Evolutionary conservation across 768 basidiomycete genomes (phyloP).

Genomic region (Pleurotus ostreatus): DNA sequence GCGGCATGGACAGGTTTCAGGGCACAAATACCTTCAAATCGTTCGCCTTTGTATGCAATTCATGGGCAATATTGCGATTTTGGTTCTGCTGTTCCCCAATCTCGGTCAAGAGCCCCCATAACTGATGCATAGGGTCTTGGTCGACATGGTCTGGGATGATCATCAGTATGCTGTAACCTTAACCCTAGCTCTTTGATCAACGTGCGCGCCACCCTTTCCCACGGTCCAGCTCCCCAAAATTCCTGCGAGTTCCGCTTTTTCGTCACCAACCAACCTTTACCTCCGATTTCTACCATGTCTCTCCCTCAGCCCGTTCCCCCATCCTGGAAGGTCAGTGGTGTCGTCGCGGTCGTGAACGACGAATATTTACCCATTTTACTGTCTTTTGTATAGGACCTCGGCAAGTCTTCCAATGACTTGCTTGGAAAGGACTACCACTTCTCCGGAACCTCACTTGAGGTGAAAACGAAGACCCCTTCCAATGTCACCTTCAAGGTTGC

Average conservation of each 20-base stretch:
- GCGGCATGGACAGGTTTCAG: background rate
- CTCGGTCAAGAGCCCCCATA: constrained; percentile 70
- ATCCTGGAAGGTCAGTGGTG: constrained; percentile 82
- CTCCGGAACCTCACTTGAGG: constrained; percentile 67
- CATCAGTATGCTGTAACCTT: constrained; percentile 29
- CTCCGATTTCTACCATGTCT: constrained; percentile 56
- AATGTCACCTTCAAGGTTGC: constrained; percentile 92
- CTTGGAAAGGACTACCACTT: constrained; percentile 91
- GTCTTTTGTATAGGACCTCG: constrained; percentile 62
- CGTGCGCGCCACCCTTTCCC: constrained; percentile 4
- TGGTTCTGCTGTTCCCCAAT: constrained; percentile 80
- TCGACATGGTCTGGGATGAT: constrained; percentile 46
- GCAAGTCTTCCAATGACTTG: constrained; percentile 96
- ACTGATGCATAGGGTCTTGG: constrained; percentile 51
- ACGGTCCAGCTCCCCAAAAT: constrained; percentile 3
- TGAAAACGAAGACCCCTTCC: constrained; percentile 87
- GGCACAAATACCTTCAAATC: constrained; percentile 66
- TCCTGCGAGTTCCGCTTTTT: constrained; percentile 5
- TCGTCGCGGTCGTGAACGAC: background rate
- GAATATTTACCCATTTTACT: background rate
- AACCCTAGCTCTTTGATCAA: background rate
- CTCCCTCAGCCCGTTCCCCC: constrained; percentile 95
- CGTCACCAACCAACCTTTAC: constrained; percentile 1
- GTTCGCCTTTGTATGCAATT: constrained; percentile 68
- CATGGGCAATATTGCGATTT: constrained; percentile 69